Evolutionary conservation across 1,284 basidiomycete species (phyloP), one percentile per base, ranked within the genome.

Genomic region (Papiliotrema terrestris): DNA sequence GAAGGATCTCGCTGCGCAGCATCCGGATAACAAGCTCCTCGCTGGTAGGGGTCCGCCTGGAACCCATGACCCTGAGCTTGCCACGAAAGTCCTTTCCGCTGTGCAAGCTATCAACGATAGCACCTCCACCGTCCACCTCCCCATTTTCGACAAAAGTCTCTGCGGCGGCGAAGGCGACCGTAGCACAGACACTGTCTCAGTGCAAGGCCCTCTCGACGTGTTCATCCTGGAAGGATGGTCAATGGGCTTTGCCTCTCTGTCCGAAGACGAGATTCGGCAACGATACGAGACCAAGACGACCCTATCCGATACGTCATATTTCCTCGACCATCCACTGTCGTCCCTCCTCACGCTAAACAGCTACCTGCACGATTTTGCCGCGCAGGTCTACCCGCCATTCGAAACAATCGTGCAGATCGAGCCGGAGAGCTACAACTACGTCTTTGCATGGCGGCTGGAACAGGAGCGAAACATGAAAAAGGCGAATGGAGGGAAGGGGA

Each of bases 381-480:
- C 20, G 14, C 48, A 54, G 14, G 53, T 74, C 13, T 69, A 72
- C 54, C 57, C 59, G 11, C 54, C 35, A 23, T 72, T 74, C 57
- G 32, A 52, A 13, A 62, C 59, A 0, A 59, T 72, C 20, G 58
- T 74, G 19, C 60, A 65, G 42, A 57, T 74, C 47, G 60, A 67
- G 46, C 72, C 72, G 14, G 54, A 59, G 32, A 61, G 56, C 13
- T 69, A 67, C 51, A 63, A 71, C 22, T 61, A 70, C 53, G 67
- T 77, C 32, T 73, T 76, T 61, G 41, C 52, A 11, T 94, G 91
- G 92, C 81, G 91, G 20, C 74, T 88, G 37, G 81, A 95, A 71
- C 91, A 94, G 74, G 92, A 96, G 66, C 88, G 88, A 57, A 68
- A 82, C 50, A 94, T 95, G 91, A 95, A 91, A 73, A 78, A 81